Evolutionary conservation across 2,329 filamentous ascomycete species (phyloP), one percentile per base, ranked within the genome.

Genomic region (Colletotrichum sidae): DNA sequence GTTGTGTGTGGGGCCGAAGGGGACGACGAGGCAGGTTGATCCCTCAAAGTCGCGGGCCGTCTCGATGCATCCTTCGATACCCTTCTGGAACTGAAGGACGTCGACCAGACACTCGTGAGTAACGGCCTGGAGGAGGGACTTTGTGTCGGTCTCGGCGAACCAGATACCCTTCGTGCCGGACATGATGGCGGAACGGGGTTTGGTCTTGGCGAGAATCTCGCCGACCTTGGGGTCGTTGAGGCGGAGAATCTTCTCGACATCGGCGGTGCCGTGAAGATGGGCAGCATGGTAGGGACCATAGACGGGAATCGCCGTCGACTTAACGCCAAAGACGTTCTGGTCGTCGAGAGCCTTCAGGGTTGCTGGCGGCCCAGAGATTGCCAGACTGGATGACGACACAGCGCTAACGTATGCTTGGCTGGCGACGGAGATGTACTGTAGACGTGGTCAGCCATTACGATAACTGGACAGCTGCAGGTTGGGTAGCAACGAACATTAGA

Each of bases 261-360:
- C 79, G 15, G 71, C 74, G 13, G 71, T 69, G 1, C 76, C 76
- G 70, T 87, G 81, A n/a, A 88, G 76, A 71, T 87, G 84, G 3
- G 81, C 67, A 42, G 86, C 84, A 70, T 88, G 86, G 70, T 87
- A 88, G 7, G 86, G 86, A 0, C 83, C 86, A 67, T 84, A 83
- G 34, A 88, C 81, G 0, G 85, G 83, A 56, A 87, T 81, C 2
- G 80, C 75, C n/a, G 79, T 81, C 12, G 80, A 77, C 68, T 80
- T 80, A 39, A 76, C 74, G 7, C 79, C 76, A 39, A 81, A 79
- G 47, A 78, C 69, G 12, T 78, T 72, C 37, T 77, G 75, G 50
- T 76, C 74, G 59, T 80, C 77, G 34, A 88, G 74, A 5, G 75
- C 71, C 60, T 79, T 77, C 34, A 88, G 75, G 0, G 81, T 84